Percentiles rank a stretch among this genome's conserved stretches.
Evolutionary conservation across 306 rosid species (phyloP).

Genomic region (Pyrus communis): DNA sequence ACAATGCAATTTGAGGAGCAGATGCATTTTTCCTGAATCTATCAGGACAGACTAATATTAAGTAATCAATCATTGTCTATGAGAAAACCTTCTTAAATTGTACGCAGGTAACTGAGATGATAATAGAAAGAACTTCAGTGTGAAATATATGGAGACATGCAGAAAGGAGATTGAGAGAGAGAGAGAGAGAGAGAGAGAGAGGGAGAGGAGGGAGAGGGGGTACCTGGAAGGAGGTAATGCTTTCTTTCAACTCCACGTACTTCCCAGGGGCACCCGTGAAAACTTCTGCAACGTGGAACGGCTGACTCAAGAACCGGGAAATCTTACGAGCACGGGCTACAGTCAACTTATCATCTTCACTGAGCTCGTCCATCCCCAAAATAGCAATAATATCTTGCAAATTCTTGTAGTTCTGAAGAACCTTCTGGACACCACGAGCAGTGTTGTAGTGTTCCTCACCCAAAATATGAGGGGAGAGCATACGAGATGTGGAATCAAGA

Average conservation of each 20-base stretch:
- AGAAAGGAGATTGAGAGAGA: neutral
- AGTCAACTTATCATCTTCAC: constrained; percentile 96
- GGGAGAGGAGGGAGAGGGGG: neutral
- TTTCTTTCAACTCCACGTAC: constrained; percentile 91
- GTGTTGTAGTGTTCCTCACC: constrained; percentile 86
- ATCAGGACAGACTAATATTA: neutral
- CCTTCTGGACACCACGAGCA: constrained; percentile 98
- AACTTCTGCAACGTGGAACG: constrained; percentile 99
- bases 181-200: neutral
- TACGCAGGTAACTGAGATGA: neutral
- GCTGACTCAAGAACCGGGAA: constrained; percentile 78
- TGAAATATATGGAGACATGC: neutral
- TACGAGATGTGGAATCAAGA: constrained; percentile 93
- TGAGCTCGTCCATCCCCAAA: constrained; percentile 99
- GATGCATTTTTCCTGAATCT: neutral
- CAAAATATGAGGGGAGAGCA: constrained; percentile 98
- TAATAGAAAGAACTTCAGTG: neutral
- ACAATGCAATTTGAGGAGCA: neutral
- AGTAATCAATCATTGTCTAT: neutral
- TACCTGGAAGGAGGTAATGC: constrained; percentile 85
- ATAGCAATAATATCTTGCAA: constrained; percentile 98
- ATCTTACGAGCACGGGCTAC: constrained; percentile 99
- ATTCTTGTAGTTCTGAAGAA: constrained; percentile 96
- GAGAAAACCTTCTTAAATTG: neutral
- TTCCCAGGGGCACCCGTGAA: constrained; percentile 99